Percentiles rank a stretch among this genome's conserved stretches.
These are phyloP conservation scores for Fusarium agapanthi DNA, from an alignment of 2,329 filamentous ascomycete species.

Conservation along the genomic window DNA sequence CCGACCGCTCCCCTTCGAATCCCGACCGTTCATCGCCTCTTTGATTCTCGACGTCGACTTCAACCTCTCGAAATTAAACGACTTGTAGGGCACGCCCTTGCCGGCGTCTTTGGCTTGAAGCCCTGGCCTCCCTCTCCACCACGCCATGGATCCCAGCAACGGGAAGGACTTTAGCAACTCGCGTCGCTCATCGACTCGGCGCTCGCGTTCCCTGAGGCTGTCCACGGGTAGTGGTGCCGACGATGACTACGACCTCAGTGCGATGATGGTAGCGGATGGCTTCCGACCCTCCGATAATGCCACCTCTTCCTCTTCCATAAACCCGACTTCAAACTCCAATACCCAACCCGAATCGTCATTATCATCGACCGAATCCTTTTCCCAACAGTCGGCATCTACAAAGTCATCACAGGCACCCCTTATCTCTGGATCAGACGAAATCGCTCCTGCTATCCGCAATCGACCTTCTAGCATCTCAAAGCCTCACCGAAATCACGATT, in stretches of 20 bases:
- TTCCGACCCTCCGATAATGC: slow-evolving; percentile 53
- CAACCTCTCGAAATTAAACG: slow-evolving; percentile 30
- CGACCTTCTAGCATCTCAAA: slow-evolving; percentile 67
- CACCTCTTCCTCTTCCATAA: not conserved
- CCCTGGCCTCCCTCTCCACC: slow-evolving; percentile 29
- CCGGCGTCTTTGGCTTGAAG: slow-evolving; percentile 39
- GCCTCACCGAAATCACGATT: slow-evolving; percentile 57
- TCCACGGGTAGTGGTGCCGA: slow-evolving; percentile 46
- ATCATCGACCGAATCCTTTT: slow-evolving; percentile 25
- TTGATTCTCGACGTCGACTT: slow-evolving; percentile 21
- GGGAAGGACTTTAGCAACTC: slow-evolving; percentile 52
- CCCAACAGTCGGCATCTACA: not conserved
- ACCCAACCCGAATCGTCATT: slow-evolving; percentile 11
- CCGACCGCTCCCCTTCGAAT: slow-evolving; percentile 13
- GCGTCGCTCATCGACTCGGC: slow-evolving; percentile 54
- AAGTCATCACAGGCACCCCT: slow-evolving; percentile 20
- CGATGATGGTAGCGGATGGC: slow-evolving; percentile 62
- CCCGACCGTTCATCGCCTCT: slow-evolving; percentile 19
- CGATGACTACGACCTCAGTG: slow-evolving; percentile 60
- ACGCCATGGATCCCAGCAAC: slow-evolving; percentile 53
- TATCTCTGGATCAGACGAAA: slow-evolving; percentile 33
- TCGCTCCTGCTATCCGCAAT: slow-evolving; percentile 34
- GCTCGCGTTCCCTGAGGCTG: slow-evolving; percentile 53
- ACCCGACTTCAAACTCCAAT: slow-evolving; percentile 36
- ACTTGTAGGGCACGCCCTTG: slow-evolving; percentile 37